These are phyloP conservation scores for Coemansia sp. DNA, from an alignment of 192 early-diverging fungal genomes.

Conservation along the genomic window DNA sequence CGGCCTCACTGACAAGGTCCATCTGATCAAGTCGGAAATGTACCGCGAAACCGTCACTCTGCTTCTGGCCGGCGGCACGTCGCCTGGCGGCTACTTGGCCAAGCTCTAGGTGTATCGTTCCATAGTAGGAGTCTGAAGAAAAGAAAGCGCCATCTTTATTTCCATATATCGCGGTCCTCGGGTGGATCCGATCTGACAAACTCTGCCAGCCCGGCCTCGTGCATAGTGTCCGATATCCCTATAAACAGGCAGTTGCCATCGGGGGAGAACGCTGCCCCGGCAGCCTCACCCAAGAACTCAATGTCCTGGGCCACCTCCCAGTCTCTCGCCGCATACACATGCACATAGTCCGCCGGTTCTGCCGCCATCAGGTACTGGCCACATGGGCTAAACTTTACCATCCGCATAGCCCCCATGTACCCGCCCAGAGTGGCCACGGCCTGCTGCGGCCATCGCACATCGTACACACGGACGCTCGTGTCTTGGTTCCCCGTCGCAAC, in stretches of 20 bases:
- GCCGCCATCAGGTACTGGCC: conserved; percentile 35
- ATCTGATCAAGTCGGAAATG: conserved; percentile 62
- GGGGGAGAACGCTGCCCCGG: conserved; percentile 41
- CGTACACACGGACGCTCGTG: conserved; percentile 41
- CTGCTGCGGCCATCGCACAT: conserved; percentile 28
- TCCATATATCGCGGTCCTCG: too few species aligned
- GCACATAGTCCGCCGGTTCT: conserved; percentile 49
- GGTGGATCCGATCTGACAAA: neutral
- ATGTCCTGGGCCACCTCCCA: conserved; percentile 30
- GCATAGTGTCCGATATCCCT: conserved; percentile 35
- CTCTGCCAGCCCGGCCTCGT: conserved; percentile 26
- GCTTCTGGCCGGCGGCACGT: conserved; percentile 23
- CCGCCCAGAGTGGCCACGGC: conserved; percentile 25
- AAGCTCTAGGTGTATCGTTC: too few species aligned
- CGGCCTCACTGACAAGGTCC: conserved; percentile 50
- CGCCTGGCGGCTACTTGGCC: conserved; percentile 34
- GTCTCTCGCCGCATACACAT: conserved; percentile 22
- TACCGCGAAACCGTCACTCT: conserved; percentile 51
- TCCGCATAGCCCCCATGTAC: conserved; percentile 41
- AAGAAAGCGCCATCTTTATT: neutral
- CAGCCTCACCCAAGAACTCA: conserved; percentile 44
- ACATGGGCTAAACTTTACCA: conserved; percentile 29
- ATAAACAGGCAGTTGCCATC: conserved; percentile 41
- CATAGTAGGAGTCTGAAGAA: neutral
- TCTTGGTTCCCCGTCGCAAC: conserved; percentile 50